Conservation (phyloP, 768 basidiomycete genomes). For the Tulasnella sp. region DNA sequence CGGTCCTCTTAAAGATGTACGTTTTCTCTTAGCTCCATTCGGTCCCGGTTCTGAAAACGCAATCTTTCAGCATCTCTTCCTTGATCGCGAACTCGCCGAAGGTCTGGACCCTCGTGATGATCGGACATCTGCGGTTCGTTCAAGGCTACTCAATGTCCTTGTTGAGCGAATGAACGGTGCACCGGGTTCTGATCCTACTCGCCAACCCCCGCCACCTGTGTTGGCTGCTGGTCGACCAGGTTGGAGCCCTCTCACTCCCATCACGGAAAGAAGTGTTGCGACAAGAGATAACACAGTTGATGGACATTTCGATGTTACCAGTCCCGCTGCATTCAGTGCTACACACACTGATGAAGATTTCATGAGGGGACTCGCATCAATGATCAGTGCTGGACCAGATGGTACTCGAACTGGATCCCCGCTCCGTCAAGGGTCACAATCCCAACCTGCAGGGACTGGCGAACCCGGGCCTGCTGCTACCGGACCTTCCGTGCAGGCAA, state of each 20-base stretch:
- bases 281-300: conserved; percentile 13
- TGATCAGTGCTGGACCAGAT: too few relatives aligned
- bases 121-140: conserved; percentile 55
- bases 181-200: neutral
- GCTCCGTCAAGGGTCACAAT: too few relatives aligned
- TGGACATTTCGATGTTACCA: conserved; percentile 8
- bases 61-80: conserved; percentile 55
- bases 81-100: conserved; percentile 74
- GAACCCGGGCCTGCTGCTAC: too few relatives aligned
- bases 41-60: neutral
- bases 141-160: conserved; percentile 48
- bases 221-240: neutral
- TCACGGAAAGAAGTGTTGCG: conserved; percentile 7
- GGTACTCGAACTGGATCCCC: neutral
- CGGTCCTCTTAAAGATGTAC: conserved; percentile 67
- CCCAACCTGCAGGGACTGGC: conserved; percentile 27
- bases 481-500: too few relatives aligned
- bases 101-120: conserved; percentile 64
- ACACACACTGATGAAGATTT: too few relatives aligned
- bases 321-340: too few relatives aligned
- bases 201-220: neutral
- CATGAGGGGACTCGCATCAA: too few relatives aligned
- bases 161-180: conserved; percentile 46
- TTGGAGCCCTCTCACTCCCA: conserved; percentile 3
- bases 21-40: conserved; percentile 24